Base-by-base conservation (phyloP, 2,329 filamentous ascomycete genomes). In the Colletotrichum chrysophilum region DNA sequence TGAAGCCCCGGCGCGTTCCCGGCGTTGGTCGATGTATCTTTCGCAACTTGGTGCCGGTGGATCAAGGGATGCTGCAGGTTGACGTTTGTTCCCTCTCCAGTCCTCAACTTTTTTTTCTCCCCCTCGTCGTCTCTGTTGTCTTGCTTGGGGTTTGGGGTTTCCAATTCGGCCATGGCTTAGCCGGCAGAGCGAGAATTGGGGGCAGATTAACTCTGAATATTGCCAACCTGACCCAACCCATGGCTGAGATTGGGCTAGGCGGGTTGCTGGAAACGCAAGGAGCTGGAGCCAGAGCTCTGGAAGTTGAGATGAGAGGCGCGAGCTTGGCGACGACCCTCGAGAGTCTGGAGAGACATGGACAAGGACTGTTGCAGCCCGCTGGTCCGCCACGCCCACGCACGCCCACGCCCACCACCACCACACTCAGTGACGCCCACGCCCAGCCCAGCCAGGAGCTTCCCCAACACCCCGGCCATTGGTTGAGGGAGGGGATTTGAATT, bases 401-500 rank as follows among this genome's bases (percentile, higher is more conserved):
- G n/a, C n/a, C 43, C 43, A 52, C 43, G 43, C 43, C 43, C n/a
- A 52, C 43, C 43, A 52, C 43, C 43, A 52, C 43, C n/a, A 52
- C 43, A 52, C n/a, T 48, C 28, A 36, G 36, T 52, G 28, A 62
- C 26, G 38, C 28, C 60, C 52, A 62, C 58, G 28, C 48, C 67
- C 52, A 61, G 60, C 36, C 71, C 55, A 61, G 66, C 36, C 67
- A 70, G 32, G 60, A 77, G 73, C 76, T 79, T 77, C 80, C 80
- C 80, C 80, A 81, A 81, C 80, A 78, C 76, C 78, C 78, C 78
- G 78, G 79, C 74, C 68, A 79, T 78, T 79, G 75, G 78, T 68
- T 74, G 71, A 75, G 76, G 43, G 64, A 62, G 58, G 58, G 56
- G 34, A 38, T n/a, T 79, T 79, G 24, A 30, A 66, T 30, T 36